Percentiles rank a stretch among this genome's conserved stretches.
Conservation (phyloP, 345 rosid genomes). For the Eutrema heterophyllum region DNA sequence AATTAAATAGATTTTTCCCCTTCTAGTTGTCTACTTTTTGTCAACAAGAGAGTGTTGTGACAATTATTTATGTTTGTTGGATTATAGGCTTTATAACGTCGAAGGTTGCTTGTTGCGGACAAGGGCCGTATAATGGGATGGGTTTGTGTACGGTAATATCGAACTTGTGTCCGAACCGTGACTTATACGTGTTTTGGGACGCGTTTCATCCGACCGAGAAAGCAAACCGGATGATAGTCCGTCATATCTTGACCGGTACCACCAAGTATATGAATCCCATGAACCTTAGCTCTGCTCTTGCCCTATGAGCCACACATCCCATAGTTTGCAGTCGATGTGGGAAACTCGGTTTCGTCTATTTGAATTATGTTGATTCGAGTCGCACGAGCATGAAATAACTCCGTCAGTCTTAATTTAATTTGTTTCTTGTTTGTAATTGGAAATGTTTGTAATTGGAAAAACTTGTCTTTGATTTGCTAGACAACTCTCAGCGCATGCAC, state of each 20-base stretch:
- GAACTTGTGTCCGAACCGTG: constrained; percentile 69
- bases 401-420: neutral
- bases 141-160: constrained; percentile 74
- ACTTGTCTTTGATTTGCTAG: neutral
- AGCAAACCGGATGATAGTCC: constrained; percentile 61
- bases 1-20: neutral
- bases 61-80: neutral
- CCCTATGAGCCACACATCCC: constrained; percentile 20
- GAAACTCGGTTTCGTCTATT: neutral
- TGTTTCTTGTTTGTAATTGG: neutral
- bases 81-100: constrained; percentile 70
- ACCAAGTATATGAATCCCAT: constrained; percentile 65
- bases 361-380: neutral
- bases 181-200: constrained; percentile 79
- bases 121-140: constrained; percentile 82
- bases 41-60: neutral
- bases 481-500: neutral
- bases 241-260: constrained; percentile 45
- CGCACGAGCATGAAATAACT: neutral
- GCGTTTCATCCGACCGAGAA: constrained; percentile 78
- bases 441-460: neutral
- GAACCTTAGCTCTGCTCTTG: constrained; percentile 82
- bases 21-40: neutral
- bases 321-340: neutral
- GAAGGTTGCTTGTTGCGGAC: constrained; percentile 87